Evolutionary conservation across 2,329 filamentous ascomycete genomes (phyloP).

Genomic region (Aspergillus sp.): DNA sequence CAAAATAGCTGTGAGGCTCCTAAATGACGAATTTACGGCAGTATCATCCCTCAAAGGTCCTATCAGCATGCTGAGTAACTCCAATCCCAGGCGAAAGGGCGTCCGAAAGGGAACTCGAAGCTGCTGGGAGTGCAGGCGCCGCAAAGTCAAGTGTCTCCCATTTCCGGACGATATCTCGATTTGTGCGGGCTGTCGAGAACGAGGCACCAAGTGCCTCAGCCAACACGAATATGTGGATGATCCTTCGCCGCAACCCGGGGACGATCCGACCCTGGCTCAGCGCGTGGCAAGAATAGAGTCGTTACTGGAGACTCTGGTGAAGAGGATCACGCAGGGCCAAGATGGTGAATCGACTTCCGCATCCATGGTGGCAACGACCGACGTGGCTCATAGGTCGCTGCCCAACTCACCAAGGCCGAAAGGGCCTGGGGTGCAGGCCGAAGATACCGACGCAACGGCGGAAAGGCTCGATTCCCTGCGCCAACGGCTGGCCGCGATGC

Average conservation of each 20-base stretch:
- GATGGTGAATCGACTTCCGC: background rate
- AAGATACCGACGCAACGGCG: background rate
- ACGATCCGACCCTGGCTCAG: background rate
- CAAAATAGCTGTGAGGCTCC: no score
- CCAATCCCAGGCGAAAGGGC: background rate
- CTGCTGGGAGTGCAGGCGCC: slow-evolving; percentile 2
- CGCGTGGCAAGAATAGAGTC: background rate
- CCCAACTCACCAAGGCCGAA: background rate
- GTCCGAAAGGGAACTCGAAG: slow-evolving; percentile 5
- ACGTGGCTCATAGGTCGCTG: background rate
- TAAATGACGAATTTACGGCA: no score
- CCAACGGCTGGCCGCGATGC: background rate
- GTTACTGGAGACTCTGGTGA: background rate
- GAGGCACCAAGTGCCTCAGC: background rate
- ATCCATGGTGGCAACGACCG: background rate
- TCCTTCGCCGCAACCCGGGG: background rate
- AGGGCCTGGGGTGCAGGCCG: background rate
- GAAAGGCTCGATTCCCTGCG: background rate
- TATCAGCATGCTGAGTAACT: background rate
- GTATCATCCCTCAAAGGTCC: background rate
- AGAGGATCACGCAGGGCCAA: background rate
- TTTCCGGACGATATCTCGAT: background rate
- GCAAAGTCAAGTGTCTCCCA: background rate
- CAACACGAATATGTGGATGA: slow-evolving; percentile 5
- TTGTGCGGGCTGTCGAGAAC: background rate